These are phyloP conservation scores for Puccinia triticina DNA, from an alignment of 1,284 basidiomycete species.

Conservation along the genomic window DNA sequence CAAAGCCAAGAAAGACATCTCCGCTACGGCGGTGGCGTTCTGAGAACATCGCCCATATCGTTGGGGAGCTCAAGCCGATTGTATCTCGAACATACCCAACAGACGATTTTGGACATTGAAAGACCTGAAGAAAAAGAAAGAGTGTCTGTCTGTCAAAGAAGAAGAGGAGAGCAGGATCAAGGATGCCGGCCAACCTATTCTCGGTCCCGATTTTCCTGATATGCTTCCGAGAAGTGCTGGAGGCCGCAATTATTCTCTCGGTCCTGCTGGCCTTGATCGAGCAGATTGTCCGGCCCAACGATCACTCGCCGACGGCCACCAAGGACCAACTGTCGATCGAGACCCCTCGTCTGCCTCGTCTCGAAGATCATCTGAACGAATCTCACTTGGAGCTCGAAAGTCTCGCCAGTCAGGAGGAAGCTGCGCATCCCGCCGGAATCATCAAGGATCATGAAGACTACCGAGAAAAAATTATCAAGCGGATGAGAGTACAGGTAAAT, in stretches of 20 bases:
- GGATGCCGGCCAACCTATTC: conserved; percentile 32
- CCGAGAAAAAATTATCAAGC: conserved; percentile 33
- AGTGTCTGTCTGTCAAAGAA: too few relatives aligned
- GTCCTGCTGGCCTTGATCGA: conserved; percentile 81
- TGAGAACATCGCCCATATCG: too few relatives aligned
- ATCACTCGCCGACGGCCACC: conserved; percentile 43
- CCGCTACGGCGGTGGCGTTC: too few relatives aligned
- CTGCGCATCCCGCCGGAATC: neutral
- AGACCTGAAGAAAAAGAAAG: neutral
- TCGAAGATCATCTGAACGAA: conserved; percentile 18
- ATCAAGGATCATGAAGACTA: neutral
- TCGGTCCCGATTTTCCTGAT: conserved; percentile 69
- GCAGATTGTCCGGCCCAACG: conserved; percentile 65
- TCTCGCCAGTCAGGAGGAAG: conserved; percentile 38
- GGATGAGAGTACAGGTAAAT: conserved; percentile 46
- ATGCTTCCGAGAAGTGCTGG: conserved; percentile 83
- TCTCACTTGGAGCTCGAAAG: conserved; percentile 23
- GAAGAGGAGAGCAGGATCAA: neutral
- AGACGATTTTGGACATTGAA: too few relatives aligned
- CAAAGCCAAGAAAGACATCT: too few relatives aligned
- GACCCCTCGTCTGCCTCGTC: conserved; percentile 50
- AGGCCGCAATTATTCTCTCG: conserved; percentile 84
- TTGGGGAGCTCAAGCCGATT: too few relatives aligned
- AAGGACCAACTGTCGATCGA: conserved; percentile 41
- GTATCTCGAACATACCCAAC: too few relatives aligned